Evolutionary conservation across 345 rosid species (phyloP).

Genomic region (Gossypium rotundifolium): DNA sequence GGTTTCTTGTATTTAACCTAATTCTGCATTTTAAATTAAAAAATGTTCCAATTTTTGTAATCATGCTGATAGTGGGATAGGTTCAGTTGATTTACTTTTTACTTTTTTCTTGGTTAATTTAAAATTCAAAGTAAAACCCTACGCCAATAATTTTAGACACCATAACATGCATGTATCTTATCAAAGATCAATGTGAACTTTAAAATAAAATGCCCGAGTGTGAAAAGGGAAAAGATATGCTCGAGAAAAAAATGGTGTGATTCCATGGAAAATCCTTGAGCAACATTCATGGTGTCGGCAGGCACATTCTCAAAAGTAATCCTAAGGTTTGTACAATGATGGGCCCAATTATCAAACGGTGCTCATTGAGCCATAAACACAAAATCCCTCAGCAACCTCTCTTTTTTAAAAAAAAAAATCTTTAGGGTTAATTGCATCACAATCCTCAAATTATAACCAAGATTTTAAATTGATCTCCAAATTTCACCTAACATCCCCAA

Average conservation of each 20-base stretch:
- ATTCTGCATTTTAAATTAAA: neutral
- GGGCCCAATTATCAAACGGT: neutral
- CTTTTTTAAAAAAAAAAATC: no score
- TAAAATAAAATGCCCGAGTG: neutral
- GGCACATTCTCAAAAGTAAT: neutral
- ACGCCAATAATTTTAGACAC: neutral
- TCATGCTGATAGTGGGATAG: conserved; percentile 9
- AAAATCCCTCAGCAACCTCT: neutral
- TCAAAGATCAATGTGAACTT: neutral
- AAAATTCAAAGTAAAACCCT: neutral
- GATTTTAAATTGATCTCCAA: no score
- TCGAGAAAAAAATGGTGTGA: neutral
- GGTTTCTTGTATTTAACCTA: neutral
- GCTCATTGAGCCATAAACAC: neutral
- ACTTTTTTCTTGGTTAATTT: neutral
- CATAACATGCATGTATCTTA: neutral
- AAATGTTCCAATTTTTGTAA: neutral
- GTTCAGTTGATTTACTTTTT: neutral
- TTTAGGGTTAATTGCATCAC: no score
- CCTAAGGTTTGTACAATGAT: neutral
- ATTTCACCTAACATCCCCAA: no score
- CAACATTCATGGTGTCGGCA: conserved; percentile 13
- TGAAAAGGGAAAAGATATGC: neutral
- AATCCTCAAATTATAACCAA: no score
- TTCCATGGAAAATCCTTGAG: neutral